Conservation (phyloP, 352 stramenopile species). For the Globisporangium barbulae region DNA sequence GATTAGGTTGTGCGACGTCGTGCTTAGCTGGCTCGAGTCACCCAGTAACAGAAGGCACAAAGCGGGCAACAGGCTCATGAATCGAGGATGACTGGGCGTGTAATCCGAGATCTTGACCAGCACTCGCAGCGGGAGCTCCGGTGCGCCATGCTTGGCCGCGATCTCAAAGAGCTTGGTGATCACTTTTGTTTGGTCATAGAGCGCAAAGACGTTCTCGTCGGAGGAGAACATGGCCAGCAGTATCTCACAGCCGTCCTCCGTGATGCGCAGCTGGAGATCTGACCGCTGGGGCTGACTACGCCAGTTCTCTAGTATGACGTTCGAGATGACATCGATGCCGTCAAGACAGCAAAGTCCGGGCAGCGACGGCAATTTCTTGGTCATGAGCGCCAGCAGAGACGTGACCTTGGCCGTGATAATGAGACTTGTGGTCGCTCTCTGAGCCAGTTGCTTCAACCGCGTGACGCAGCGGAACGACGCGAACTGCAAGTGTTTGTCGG, state of each 20-base stretch:
- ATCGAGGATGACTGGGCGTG: constrained; percentile 29
- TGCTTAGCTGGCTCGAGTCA: constrained; percentile 3
- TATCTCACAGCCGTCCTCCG: constrained; percentile 46
- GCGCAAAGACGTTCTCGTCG: constrained; percentile 37
- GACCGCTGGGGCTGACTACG: neutral
- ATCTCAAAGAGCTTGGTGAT: constrained; percentile 49
- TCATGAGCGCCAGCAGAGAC: constrained; percentile 48
- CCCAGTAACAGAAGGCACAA: constrained; percentile 23
- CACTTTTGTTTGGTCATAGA: constrained; percentile 50
- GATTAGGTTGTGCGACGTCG: constrained; percentile 26
- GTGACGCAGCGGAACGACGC: constrained; percentile 23
- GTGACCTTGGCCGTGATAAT: constrained; percentile 40
- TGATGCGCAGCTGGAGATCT: constrained; percentile 20
- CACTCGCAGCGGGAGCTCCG: constrained; percentile 42
- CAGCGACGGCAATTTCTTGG: constrained; percentile 35
- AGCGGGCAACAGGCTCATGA: constrained; percentile 31
- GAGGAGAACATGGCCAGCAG: constrained; percentile 40
- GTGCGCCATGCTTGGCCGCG: constrained; percentile 21
- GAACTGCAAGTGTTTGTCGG: constrained; percentile 23
- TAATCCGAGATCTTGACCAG: constrained; percentile 45
- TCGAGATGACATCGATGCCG: constrained; percentile 33
- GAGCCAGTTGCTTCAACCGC: constrained; percentile 17
- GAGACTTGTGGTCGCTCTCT: constrained; percentile 7
- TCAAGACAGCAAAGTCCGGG: constrained; percentile 44
- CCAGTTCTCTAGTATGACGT: constrained; percentile 27